phyloP scores from a whole-genome alignment of 768 basidiomycete genomes.

The Mycena galopus region DNA sequence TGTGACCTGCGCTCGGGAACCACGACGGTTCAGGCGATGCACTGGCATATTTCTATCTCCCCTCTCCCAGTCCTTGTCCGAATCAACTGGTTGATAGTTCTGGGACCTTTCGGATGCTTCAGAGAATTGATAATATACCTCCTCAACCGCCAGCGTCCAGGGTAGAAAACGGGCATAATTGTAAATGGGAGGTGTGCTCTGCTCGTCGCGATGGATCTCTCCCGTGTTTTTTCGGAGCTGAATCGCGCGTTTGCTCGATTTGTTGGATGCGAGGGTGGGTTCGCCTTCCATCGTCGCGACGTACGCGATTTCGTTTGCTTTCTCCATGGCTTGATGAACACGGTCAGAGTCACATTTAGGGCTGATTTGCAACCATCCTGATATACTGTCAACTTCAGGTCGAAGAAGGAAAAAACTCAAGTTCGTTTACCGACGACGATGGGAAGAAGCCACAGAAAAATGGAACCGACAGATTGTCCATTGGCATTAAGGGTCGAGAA shows the following conservation, averaged over 20 bases:
- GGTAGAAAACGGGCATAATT: slow-evolving; percentile 48
- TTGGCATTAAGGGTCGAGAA: slow-evolving; percentile 44
- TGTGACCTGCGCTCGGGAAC: slow-evolving; percentile 24
- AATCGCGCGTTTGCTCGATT: slow-evolving; percentile 38
- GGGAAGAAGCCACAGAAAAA: slow-evolving; percentile 32
- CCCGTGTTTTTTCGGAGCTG: slow-evolving; percentile 31
- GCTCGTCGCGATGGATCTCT: slow-evolving; percentile 38
- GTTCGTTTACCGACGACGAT: slow-evolving; percentile 24
- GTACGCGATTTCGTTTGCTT: slow-evolving; percentile 47
- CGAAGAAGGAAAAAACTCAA: slow-evolving; percentile 38
- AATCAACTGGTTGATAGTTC: slow-evolving; percentile 38
- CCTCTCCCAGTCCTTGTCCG: slow-evolving; percentile 33
- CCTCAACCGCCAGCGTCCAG: slow-evolving; percentile 46
- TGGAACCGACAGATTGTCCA: slow-evolving; percentile 56
- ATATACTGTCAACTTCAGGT: slow-evolving; percentile 55
- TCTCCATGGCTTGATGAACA: slow-evolving; percentile 44
- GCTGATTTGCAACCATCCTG: slow-evolving; percentile 58
- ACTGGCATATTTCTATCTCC: slow-evolving; percentile 21
- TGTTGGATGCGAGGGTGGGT: slow-evolving; percentile 21
- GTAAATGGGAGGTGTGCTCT: slow-evolving; percentile 44
- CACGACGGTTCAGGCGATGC: slow-evolving; percentile 23
- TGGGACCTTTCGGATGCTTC: slow-evolving; percentile 38
- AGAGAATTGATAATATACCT: slow-evolving; percentile 40
- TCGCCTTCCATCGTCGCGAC: slow-evolving; percentile 40
- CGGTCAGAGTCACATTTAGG: slow-evolving; percentile 56